Evolutionary conservation across 495 filamentous ascomycete genomes (phyloP).

Genomic region (Penicillium daleae): DNA sequence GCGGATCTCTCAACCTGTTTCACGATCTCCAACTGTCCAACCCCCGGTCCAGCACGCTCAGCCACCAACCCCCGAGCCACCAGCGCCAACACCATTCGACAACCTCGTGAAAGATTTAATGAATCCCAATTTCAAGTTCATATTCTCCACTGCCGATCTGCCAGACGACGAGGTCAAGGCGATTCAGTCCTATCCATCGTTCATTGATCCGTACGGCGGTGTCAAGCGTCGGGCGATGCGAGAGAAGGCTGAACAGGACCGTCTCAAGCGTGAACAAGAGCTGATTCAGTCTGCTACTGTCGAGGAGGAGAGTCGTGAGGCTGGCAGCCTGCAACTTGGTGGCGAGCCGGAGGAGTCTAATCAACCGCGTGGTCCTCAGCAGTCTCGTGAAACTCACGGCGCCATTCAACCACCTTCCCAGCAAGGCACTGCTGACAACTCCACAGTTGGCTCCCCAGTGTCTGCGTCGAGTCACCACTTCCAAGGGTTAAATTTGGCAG

Average conservation of each 20-base stretch:
- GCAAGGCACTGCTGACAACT: slow-evolving; percentile 55
- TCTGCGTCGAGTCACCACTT: slow-evolving; percentile 58
- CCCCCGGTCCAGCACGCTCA: slow-evolving; percentile 20
- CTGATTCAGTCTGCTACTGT: slow-evolving; percentile 51
- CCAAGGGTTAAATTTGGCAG: slow-evolving; percentile 59
- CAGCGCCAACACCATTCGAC: slow-evolving; percentile 46
- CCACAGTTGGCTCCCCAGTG: slow-evolving; percentile 48
- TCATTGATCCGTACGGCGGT: slow-evolving; percentile 81
- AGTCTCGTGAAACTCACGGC: slow-evolving; percentile 52
- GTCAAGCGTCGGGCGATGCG: slow-evolving; percentile 73
- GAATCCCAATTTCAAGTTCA: slow-evolving; percentile 62
- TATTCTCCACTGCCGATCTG: slow-evolving; percentile 57
- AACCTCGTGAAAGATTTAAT: slow-evolving; percentile 56
- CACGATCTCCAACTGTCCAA: slow-evolving; percentile 29
- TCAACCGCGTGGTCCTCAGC: slow-evolving; percentile 51
- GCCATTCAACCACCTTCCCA: slow-evolving; percentile 77
- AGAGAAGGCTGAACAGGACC: slow-evolving; percentile 66
- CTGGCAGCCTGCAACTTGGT: slow-evolving; percentile 85
- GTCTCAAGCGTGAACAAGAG: slow-evolving; percentile 63
- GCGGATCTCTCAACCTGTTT: slow-evolving; percentile 29
- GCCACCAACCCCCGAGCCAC: slow-evolving; percentile 28
- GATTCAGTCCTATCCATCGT: slow-evolving; percentile 68
- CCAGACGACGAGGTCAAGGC: slow-evolving; percentile 56
- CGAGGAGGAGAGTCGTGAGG: slow-evolving; percentile 67
- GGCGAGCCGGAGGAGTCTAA: slow-evolving; percentile 82